Evolutionary conservation across 2,329 filamentous ascomycete species (phyloP).

Genomic region (Aureobasidium sp.): DNA sequence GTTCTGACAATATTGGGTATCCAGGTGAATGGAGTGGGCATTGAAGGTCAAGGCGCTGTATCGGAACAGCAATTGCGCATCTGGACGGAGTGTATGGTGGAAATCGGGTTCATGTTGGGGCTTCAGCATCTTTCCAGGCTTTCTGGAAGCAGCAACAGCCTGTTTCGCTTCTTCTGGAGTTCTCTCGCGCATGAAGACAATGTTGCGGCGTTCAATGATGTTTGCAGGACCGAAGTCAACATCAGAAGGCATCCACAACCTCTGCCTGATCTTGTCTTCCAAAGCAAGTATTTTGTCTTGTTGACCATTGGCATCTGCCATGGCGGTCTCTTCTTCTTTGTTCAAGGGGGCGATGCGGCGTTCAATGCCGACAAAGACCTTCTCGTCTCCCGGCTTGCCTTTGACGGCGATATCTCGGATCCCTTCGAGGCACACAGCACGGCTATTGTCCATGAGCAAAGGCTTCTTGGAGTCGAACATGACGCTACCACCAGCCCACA

Average conservation of each 20-base stretch:
- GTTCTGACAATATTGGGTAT: conserved; percentile 58
- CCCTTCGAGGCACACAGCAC: conserved; percentile 40
- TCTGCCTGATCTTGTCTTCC: conserved; percentile 30
- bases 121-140: conserved; percentile 31
- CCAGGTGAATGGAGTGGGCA: conserved; percentile 82
- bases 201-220: conserved; percentile 50
- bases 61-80: conserved; percentile 68
- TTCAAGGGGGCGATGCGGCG: conserved; percentile 37
- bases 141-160: conserved; percentile 23
- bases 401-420: conserved; percentile 42
- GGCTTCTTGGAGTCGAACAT: conserved; percentile 38
- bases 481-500: conserved; percentile 83
- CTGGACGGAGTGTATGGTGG: conserved; percentile 55
- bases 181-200: conserved; percentile 55
- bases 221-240: conserved; percentile 35
- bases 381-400: conserved; percentile 43
- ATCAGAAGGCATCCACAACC: conserved; percentile 38
- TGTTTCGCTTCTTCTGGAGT: conserved; percentile 31
- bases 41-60: conserved; percentile 91
- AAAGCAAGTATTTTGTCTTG: conserved; percentile 1
- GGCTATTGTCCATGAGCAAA: conserved; percentile 25
- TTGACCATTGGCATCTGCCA: conserved; percentile 19
- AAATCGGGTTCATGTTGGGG: conserved; percentile 47
- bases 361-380: conserved; percentile 54
- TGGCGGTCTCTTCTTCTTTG: conserved; percentile 24